Conservation (phyloP, 345 rosid species). For the Mallotus nudiflorus region DNA sequence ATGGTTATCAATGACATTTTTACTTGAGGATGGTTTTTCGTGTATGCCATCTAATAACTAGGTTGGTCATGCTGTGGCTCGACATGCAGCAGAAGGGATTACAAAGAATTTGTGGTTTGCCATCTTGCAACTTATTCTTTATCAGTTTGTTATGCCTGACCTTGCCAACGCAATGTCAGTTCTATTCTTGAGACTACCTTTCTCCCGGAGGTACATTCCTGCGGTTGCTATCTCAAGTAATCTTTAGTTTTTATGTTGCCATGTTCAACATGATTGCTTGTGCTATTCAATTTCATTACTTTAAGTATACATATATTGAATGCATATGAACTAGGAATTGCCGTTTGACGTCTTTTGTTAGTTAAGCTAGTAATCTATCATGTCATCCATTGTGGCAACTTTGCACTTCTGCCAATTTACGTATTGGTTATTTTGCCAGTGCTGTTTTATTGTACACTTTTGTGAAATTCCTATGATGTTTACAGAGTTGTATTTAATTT, state of each 20-base stretch:
- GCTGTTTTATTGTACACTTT: background rate
- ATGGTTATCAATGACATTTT: background rate
- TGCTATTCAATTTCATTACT: background rate
- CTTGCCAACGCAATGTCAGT: constrained; percentile 70
- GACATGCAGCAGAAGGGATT: constrained; percentile 73
- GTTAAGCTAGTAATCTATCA: background rate
- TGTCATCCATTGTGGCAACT: background rate
- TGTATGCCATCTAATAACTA: constrained; percentile 29
- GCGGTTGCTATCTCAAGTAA: background rate
- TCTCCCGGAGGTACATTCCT: constrained; percentile 69
- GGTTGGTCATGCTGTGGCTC: constrained; percentile 93
- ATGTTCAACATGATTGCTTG: background rate
- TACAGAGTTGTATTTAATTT: too few relatives aligned
- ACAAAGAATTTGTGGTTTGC: constrained; percentile 81
- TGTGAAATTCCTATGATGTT: background rate
- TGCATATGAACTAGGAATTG: background rate
- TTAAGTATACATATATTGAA: background rate
- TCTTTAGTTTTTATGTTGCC: background rate
- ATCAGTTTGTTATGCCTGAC: constrained; percentile 79
- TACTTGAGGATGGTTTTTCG: background rate
- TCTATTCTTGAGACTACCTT: constrained; percentile 82
- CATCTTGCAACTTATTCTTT: constrained; percentile 64
- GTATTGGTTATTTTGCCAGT: background rate
- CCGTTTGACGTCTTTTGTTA: background rate
- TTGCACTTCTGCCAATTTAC: background rate